Conservation (phyloP, 164 flowering plant species). For the Chimonanthus salicifolius region DNA sequence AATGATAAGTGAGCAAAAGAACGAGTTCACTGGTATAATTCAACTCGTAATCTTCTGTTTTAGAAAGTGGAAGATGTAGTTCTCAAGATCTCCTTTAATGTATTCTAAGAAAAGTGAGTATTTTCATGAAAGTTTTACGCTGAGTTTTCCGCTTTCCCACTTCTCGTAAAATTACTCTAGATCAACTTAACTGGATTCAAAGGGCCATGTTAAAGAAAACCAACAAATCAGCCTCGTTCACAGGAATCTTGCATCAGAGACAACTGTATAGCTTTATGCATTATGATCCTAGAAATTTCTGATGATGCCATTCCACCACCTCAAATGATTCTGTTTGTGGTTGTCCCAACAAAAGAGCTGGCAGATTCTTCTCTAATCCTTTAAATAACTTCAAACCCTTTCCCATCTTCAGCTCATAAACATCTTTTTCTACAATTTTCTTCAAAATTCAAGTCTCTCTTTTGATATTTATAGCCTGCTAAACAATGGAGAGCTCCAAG, state of each 20-base stretch:
- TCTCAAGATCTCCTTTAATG: too few species aligned
- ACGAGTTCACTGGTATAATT: too few species aligned
- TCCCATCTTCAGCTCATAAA: slow-evolving; percentile 7
- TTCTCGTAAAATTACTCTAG: too few species aligned
- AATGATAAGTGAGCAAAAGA: too few species aligned
- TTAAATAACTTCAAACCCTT: slow-evolving; percentile 9
- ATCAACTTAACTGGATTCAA: too few species aligned
- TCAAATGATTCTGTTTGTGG: slow-evolving; percentile 20
- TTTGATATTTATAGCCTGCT: slow-evolving; percentile 1
- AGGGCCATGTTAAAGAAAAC: not conserved
- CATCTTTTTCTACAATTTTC: not conserved
- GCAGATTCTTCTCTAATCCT: slow-evolving; percentile 10
- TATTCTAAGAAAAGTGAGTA: too few species aligned
- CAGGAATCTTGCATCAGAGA: not conserved
- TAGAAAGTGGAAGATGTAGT: too few species aligned
- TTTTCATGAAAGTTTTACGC: too few species aligned
- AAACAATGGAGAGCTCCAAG: slow-evolving; percentile 16
- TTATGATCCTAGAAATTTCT: not conserved
- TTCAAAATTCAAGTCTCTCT: not conserved
- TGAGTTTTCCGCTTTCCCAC: too few species aligned
- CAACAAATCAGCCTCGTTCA: not conserved
- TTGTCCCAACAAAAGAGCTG: slow-evolving; percentile 20
- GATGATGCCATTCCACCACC: slow-evolving; percentile 4
- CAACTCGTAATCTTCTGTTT: too few species aligned
- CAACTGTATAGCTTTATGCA: not conserved